Base-by-base conservation (phyloP, 257 asterid species). In the Osmanthus fragrans region DNA sequence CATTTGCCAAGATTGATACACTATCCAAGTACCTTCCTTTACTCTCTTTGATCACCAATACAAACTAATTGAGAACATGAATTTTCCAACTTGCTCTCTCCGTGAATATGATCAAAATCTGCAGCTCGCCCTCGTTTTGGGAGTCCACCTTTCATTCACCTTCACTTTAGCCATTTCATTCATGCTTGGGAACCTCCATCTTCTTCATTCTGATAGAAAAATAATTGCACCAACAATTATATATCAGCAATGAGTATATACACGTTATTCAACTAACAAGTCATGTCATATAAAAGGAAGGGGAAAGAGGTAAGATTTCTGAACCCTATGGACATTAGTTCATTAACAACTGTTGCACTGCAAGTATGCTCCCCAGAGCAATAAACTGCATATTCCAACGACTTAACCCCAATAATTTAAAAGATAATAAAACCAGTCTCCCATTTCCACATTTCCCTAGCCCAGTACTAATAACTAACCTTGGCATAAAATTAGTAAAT, bases 11-110 rank as follows among this genome's bases (percentile, higher is more conserved):
- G 65, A 56, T 56, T n/a, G 58, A 56, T 56, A 3, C 4, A 32
- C 4, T 80, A 34, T 80, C 86, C 1, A 85, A 80, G 29, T 85
- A 83, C 32, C 76, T 85, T 73, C 84, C 87, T 77, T 74, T 87
- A 78, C 82, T 84, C 88, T 80, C 84, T 84, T 4, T 78, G 86
- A 80, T 87, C 85, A 49, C 79, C 85, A 77, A 74, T 75, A 60
- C 71, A 86, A 67, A 79, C 76, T 73, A 81, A 87, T 67, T 79
- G 86, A 36, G 83, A 89, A 84, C 92, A 83, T 84, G 86, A 86
- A 73, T 83, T 88, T 81, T 86, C 84, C 23, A 70, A 85, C 76
- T 84, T 87, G 75, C 87, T 87, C 83, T 80, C 87, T 60, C 79
- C 87, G 25, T 47, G 85, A 74, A 79, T 85, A 71, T 80, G 86